phyloP scores from a whole-genome alignment of 768 basidiomycete species.

The Mycena floridula region DNA sequence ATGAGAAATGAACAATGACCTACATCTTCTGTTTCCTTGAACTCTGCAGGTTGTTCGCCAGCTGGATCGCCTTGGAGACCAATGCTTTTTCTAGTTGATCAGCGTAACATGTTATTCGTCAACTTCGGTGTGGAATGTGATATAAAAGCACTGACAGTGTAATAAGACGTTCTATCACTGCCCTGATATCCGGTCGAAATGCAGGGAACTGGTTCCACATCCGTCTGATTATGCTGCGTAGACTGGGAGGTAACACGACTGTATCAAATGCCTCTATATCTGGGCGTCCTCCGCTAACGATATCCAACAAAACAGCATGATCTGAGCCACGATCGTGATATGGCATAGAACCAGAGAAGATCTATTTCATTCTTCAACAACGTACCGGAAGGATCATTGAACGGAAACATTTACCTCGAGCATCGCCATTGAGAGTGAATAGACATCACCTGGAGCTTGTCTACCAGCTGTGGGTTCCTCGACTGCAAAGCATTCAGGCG shows the following conservation, averaged over 20 bases:
- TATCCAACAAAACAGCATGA: not conserved
- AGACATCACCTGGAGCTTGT: slow-evolving; percentile 6
- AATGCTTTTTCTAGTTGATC: too few species aligned
- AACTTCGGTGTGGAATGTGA: too few species aligned
- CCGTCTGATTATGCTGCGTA: too few species aligned
- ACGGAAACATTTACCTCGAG: slow-evolving; percentile 5
- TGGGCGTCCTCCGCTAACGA: not conserved
- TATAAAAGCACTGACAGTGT: too few species aligned
- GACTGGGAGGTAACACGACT: too few species aligned
- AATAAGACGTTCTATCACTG: not conserved
- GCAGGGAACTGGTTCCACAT: not conserved
- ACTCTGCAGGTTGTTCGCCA: too few species aligned
- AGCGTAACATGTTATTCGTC: too few species aligned
- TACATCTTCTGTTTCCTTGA: too few species aligned
- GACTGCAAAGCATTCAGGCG: slow-evolving; percentile 9
- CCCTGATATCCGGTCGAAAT: not conserved
- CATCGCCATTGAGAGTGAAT: slow-evolving; percentile 9
- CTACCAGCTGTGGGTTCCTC: not conserved
- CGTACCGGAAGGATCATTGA: not conserved
- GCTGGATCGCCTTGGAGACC: too few species aligned
- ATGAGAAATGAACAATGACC: too few species aligned
- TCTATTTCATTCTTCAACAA: not conserved
- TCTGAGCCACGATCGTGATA: not conserved
- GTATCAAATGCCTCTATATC: not conserved
- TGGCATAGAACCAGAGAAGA: not conserved